Base-by-base conservation (phyloP, 139 green algal species). In the Asterochloris erici region DNA sequence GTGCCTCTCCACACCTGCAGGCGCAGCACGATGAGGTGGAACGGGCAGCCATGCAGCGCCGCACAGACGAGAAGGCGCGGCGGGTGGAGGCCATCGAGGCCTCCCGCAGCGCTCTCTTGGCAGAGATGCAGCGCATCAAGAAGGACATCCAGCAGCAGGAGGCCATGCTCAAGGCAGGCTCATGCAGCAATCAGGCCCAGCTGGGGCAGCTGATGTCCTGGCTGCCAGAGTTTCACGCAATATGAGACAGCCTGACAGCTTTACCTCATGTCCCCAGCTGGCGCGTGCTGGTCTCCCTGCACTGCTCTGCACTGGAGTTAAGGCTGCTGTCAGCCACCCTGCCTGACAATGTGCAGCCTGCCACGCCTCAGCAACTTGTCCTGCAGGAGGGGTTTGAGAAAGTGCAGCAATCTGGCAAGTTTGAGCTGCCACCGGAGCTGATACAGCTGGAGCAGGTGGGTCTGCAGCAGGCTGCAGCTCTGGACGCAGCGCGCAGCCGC, bases 91-190 rank as follows among this genome's bases (percentile, higher is more conserved):
- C 81, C 21, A 80, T 80, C 10, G 81, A 80, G 73, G 62, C 63
- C 19, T 74, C 80, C 27, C 73, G 74, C 27, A 73, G 81, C 19
- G 63, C 62, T 17, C 26, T 84, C 21, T 27, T 76, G 27, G 29
- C 26, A 28, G 81, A 84, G 73, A 80, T 84, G 81, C 73, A 80
- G 63, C 81, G 77, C 73, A 80, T 80, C 17, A 73, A 74, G 27
- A 84, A 84, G 81, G 81, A 80, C 63, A 81, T 81, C 11, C 63
- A 66, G 19, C 62, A 66, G 62, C 81, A 84, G 81, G 81, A 84
- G 73, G 27, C 61, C 19, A 81, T 73, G 81, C 28, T 84, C 12
- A 83, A 70, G 79, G 79, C 77, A 13, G 17, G 60, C 19, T 68
- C 24, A 24, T 0, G 74, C 38, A 27, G 24, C 74, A 79, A 79